phyloP scores from a whole-genome alignment of 805 yeast genomes.

The Hemisphaericaspora nanyangensis region DNA sequence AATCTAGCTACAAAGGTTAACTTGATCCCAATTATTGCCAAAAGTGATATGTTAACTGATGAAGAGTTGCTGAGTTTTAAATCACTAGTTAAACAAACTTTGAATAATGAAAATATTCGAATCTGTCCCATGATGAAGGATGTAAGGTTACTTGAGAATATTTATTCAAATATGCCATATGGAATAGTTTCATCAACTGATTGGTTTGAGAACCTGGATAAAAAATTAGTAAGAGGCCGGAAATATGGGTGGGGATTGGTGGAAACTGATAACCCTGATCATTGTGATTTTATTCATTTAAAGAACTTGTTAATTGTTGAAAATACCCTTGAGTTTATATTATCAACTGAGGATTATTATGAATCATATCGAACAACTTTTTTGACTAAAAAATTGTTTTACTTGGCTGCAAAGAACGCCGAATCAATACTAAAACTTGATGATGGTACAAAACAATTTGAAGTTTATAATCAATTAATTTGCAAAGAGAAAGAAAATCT shows the following conservation, averaged over 20 bases:
- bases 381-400: neutral
- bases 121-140: conserved; percentile 30
- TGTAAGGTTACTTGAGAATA: conserved; percentile 25
- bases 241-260: conserved; percentile 83
- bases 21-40: conserved; percentile 37
- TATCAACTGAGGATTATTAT: conserved; percentile 74
- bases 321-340: conserved; percentile 72
- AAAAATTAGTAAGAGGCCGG: conserved; percentile 63
- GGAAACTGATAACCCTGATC: conserved; percentile 72
- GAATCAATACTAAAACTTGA: neutral
- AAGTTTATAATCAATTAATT: conserved; percentile 21
- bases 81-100: conserved; percentile 17
- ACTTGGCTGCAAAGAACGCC: neutral
- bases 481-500: neutral
- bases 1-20: conserved; percentile 30
- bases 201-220: conserved; percentile 13
- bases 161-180: conserved; percentile 55
- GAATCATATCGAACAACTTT: conserved; percentile 59
- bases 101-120: conserved; percentile 22
- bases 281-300: conserved; percentile 71
- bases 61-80: conserved; percentile 26
- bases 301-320: conserved; percentile 63
- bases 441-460: conserved; percentile 32
- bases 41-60: conserved; percentile 30
- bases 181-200: conserved; percentile 67